Percentiles rank a stretch among this genome's conserved stretches.
These are phyloP conservation scores for Amaranthus tricolor DNA, from an alignment of 179 eudicot genomes.

Conservation along the genomic window DNA sequence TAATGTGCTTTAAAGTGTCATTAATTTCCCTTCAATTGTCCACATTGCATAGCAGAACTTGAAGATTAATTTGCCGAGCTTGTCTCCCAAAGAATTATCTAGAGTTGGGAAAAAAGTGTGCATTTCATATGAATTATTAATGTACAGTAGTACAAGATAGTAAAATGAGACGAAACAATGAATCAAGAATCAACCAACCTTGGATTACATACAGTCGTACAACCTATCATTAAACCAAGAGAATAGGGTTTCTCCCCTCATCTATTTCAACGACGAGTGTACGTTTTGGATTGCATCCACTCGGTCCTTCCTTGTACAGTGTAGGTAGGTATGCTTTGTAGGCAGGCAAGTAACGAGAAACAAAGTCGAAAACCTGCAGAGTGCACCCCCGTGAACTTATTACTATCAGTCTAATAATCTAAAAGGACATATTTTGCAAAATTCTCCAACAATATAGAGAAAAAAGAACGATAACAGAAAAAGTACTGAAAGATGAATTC, in stretches of 20 bases:
- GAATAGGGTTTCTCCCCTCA: constrained; percentile 93
- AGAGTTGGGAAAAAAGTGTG: neutral
- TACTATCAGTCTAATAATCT: neutral
- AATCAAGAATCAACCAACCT: constrained; percentile 21
- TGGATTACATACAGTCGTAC: neutral
- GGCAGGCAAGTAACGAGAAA: constrained; percentile 91
- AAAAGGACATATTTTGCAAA: neutral
- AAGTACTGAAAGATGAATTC: neutral
- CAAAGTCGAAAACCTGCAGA: constrained; percentile 84
- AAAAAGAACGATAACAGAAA: neutral
- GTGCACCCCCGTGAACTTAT: neutral
- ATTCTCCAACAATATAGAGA: neutral
- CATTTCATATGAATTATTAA: constrained; percentile 14
- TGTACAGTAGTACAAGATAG: constrained; percentile 26
- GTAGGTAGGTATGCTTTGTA: constrained; percentile 91
- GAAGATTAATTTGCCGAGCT: neutral
- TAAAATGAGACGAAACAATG: neutral
- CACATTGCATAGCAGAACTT: neutral
- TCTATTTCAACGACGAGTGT: constrained; percentile 81
- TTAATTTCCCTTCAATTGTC: neutral
- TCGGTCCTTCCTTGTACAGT: constrained; percentile 87
- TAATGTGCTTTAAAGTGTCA: neutral
- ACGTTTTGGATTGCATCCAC: constrained; percentile 65
- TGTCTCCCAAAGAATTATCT: constrained; percentile 14
- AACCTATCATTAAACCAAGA: constrained; percentile 32